Evolutionary conservation across 257 asterid genomes (phyloP), one percentile per base, ranked within the genome.

Genomic region (Plectranthus barbatus): DNA sequence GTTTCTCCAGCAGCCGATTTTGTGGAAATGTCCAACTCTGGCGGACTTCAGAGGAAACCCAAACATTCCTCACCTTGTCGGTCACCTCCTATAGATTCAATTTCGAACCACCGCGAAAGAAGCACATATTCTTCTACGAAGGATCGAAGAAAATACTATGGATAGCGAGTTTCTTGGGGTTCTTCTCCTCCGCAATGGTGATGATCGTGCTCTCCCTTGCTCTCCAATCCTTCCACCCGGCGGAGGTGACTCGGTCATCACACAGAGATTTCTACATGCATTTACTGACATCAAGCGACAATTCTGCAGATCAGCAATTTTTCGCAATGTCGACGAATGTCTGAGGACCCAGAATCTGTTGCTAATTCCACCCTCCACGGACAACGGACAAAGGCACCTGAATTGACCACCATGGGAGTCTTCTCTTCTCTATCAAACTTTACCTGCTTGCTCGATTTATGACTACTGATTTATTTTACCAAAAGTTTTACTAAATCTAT

Each of bases 161-260:
- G 94, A 31, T 86, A 7, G 76, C 75, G 78, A 79, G 79, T 71
- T 81, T 91, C 11, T 91, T 96, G 0, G 80, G 96, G 26, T 81
- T 88, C 56, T 57, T 88, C 75, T 77, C 94, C 3, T 89, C 87
- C 7, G 96, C 94, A 44, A 73, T 90, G 90, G 80, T 79, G 68
- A 71, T 81, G 79, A 66, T 91, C 56, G 84, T 91, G 20, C 71
- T 86, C 13, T 86, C 95, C 6, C 96, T 95, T 5, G 88, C 98
- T 0, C 69, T 91, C 1, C 98, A 88, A 55, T 86, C 96, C 7
- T 88, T 85, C 5, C 96, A 93, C 2, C 98, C 98, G 7, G 98
- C 96, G 4, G 98, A 91, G 78, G 98, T 96, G 45, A 91, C 86
- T 50, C 79, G 81, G 60, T 91, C 95, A 0, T 84, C 96, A 7